Evolutionary conservation across 2,329 filamentous ascomycete species (phyloP).

Genomic region (Diaporthe sp.): DNA sequence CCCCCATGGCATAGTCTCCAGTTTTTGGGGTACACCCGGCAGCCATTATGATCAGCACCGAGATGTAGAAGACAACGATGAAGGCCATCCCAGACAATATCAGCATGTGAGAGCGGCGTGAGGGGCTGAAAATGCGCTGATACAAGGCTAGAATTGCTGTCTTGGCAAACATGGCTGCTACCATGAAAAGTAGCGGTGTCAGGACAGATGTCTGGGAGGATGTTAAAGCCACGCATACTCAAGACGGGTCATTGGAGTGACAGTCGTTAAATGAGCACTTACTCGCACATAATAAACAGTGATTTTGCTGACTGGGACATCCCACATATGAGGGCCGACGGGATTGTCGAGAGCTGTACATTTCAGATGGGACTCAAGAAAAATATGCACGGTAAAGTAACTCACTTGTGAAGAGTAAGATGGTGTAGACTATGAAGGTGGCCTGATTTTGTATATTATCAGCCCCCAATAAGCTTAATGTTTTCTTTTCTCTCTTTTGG

Average conservation of each 20-base stretch:
- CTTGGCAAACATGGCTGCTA: slow-evolving; percentile 1
- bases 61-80: not conserved
- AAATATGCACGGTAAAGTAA: no score
- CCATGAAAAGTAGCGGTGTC: not conserved
- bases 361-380: not conserved
- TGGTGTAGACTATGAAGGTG: not conserved
- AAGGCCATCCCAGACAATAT: not conserved
- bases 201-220: not conserved
- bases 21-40: not conserved
- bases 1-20: not conserved
- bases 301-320: not conserved
- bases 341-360: not conserved
- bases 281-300: not conserved
- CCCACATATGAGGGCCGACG: not conserved
- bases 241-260: not conserved
- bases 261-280: not conserved
- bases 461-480: not conserved
- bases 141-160: not conserved
- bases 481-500: no score
- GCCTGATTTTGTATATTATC: not conserved
- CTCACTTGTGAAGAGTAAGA: not conserved
- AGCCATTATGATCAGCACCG: not conserved
- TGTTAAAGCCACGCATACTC: not conserved
- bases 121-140: not conserved
- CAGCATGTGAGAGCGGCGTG: not conserved